Evolutionary conservation across 2,329 filamentous ascomycete species (phyloP).

Genomic region (Pseudocercospora crystallina): DNA sequence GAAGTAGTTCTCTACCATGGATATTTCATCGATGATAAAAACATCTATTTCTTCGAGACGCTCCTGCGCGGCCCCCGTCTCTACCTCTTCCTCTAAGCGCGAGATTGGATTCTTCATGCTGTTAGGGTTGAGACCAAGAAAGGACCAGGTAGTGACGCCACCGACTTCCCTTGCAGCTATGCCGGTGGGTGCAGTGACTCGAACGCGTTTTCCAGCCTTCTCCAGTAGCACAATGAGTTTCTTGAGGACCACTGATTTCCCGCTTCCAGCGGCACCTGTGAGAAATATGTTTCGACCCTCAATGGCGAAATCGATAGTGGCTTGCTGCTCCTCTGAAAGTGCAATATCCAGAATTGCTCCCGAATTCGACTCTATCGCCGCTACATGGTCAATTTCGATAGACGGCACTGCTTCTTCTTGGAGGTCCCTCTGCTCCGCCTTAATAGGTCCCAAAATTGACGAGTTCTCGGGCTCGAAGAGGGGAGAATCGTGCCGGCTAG

Average conservation of each 20-base stretch:
- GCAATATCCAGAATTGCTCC: too few relatives aligned
- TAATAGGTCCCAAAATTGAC: too few relatives aligned
- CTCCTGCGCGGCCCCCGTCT: conserved; percentile 42
- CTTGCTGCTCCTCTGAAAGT: background rate
- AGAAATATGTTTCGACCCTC: conserved; percentile 58
- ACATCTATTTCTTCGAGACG: conserved; percentile 46
- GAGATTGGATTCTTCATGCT: conserved; percentile 13
- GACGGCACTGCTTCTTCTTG: too few relatives aligned
- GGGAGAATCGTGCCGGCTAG: too few relatives aligned
- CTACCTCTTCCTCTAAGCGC: conserved; percentile 31
- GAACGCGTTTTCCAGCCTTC: conserved; percentile 37
- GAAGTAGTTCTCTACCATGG: conserved; percentile 57
- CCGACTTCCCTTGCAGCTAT: conserved; percentile 57
- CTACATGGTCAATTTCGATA: too few relatives aligned
- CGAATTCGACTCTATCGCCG: too few relatives aligned
- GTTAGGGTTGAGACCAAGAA: conserved; percentile 52
- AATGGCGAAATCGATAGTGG: background rate
- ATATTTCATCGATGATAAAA: conserved; percentile 65
- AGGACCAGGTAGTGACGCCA: conserved; percentile 58
- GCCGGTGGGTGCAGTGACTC: conserved; percentile 60
- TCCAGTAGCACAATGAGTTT: conserved; percentile 35
- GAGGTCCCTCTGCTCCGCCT: too few relatives aligned
- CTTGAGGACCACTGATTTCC: conserved; percentile 58
- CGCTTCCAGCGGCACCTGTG: conserved; percentile 62
- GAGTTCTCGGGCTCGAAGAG: too few relatives aligned